Base-by-base conservation (phyloP, 2,329 filamentous ascomycete genomes). In the Ceratocystis eucalypticola region DNA sequence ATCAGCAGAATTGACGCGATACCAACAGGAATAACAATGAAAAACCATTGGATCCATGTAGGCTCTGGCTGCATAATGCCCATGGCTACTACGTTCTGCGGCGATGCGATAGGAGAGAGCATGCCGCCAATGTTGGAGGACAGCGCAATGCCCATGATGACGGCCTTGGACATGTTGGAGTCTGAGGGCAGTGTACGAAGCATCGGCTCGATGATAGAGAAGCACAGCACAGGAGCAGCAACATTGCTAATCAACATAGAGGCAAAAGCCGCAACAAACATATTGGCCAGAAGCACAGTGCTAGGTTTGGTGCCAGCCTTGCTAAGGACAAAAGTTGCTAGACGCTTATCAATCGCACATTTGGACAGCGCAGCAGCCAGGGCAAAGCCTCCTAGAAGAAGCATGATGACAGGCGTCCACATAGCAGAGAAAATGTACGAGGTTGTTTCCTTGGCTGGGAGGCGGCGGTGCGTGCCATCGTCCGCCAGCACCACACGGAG, bases 161-260 rank as follows among this genome's bases (percentile, higher is more conserved):
- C 83, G 1, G 94, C 91, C 76, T 96, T 96, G 70, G 91, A 91
- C 86, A 97, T 97, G 75, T 88, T 83, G 17, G 91, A 96, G 72
- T 94, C 92, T 0, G 89, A 83, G 0, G 93, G 89, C 44, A 99
- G 82, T 69, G 96, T 99, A 68, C 94, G 90, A 33, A 99, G 82
- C 79, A 99, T 91, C 2, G 95, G 94, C 86, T 96, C 92, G 68
- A 99, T 96, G 72, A 99, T 96, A 22, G 91, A 96, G 76, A 95
- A 97, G 79, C 94, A 99, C 46, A 99, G 82, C 8, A 99, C 94
- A 0, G 94, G 94, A 1, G 95, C 93, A 1, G 94, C 94, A 33
- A 99, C 95, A 71, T 99, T 99, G 77, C 91, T 96, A 73, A 99
- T 97, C 81, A 96, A 91, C 94, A 99, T 99, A 71, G 91, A 96